Evolutionary conservation across 495 filamentous ascomycete genomes (phyloP).

Genomic region (Clohesyomyces aquaticus): DNA sequence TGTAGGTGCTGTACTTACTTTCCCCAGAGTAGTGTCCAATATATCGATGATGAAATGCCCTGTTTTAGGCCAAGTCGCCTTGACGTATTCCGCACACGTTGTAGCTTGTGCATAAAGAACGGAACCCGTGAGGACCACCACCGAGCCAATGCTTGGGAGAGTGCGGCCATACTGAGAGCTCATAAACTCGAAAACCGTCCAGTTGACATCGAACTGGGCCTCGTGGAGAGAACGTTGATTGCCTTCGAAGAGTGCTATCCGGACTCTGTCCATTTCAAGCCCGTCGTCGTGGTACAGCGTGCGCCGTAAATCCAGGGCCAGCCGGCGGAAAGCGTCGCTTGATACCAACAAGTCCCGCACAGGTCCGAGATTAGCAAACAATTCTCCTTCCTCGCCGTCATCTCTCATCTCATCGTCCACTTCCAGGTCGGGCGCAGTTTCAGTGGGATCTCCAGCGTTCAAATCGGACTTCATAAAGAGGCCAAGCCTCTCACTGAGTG

Average conservation of each 20-base stretch:
- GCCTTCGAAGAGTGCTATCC: neutral
- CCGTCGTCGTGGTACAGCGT: slow-evolving; percentile 1
- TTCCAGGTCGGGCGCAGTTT: neutral
- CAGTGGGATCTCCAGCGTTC: neutral
- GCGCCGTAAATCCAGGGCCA: slow-evolving; percentile 9
- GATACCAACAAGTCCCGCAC: slow-evolving; percentile 15
- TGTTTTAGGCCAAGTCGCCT: slow-evolving; percentile 29
- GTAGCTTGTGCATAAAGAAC: slow-evolving; percentile 37
- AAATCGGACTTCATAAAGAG: neutral
- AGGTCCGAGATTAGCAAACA: slow-evolving; percentile 1
- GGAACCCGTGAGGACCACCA: slow-evolving; percentile 32
- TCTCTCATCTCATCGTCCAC: slow-evolving; percentile 9
- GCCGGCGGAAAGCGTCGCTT: slow-evolving; percentile 9
- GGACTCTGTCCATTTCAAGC: slow-evolving; percentile 9
- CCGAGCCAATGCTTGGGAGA: slow-evolving; percentile 17
- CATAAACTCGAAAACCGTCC: slow-evolving; percentile 12
- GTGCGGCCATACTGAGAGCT: slow-evolving; percentile 7
- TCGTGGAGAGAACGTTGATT: no score
- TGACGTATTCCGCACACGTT: slow-evolving; percentile 38
- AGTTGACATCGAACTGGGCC: slow-evolving; percentile 9
- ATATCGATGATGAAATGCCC: slow-evolving; percentile 19
- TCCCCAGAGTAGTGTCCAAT: slow-evolving; percentile 5
- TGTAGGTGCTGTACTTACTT: neutral
- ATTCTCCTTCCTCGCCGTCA: slow-evolving; percentile 2
- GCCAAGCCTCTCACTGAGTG: slow-evolving; percentile 12